Percentiles rank a stretch among this genome's conserved stretches.
Evolutionary conservation across 352 stramenopile species (phyloP).

Genomic region (Globisporangium perplexum): DNA sequence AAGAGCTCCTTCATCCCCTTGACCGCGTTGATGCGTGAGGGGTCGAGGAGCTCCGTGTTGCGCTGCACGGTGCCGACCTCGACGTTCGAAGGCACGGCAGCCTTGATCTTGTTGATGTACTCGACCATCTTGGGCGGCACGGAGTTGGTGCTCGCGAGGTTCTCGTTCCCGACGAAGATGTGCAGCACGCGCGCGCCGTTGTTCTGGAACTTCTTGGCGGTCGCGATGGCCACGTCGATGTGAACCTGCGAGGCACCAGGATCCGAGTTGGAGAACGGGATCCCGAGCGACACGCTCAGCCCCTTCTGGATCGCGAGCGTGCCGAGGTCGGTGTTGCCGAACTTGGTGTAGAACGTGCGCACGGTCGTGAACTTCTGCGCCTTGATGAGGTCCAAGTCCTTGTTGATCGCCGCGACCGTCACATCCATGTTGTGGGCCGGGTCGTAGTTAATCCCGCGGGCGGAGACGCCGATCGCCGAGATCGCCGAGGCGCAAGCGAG

Average conservation of each 20-base stretch:
- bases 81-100: constrained; percentile 18
- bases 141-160: constrained; percentile 24
- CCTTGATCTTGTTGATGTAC: constrained; percentile 36
- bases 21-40: constrained; percentile 25
- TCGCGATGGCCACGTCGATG: constrained; percentile 27
- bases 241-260: constrained; percentile 23
- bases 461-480: constrained; percentile 5
- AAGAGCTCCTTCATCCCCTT: constrained; percentile 38
- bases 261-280: constrained; percentile 36
- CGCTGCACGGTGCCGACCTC: constrained; percentile 40
- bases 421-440: constrained; percentile 28
- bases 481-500: too few species aligned
- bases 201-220: constrained; percentile 21
- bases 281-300: constrained; percentile 39
- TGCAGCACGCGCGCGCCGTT: constrained; percentile 28
- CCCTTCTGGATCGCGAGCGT: constrained; percentile 34
- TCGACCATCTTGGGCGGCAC: constrained; percentile 34
- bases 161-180: constrained; percentile 64
- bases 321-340: constrained; percentile 29
- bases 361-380: constrained; percentile 33
- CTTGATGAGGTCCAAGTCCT: constrained; percentile 42
- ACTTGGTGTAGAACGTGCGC: constrained; percentile 48
- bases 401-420: constrained; percentile 28
- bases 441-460: constrained; percentile 46
- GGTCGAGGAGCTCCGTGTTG: constrained; percentile 46